Evolutionary conservation across 805 yeast species (phyloP), one percentile per base, ranked within the genome.

Genomic region (Ascoidea tarda): DNA sequence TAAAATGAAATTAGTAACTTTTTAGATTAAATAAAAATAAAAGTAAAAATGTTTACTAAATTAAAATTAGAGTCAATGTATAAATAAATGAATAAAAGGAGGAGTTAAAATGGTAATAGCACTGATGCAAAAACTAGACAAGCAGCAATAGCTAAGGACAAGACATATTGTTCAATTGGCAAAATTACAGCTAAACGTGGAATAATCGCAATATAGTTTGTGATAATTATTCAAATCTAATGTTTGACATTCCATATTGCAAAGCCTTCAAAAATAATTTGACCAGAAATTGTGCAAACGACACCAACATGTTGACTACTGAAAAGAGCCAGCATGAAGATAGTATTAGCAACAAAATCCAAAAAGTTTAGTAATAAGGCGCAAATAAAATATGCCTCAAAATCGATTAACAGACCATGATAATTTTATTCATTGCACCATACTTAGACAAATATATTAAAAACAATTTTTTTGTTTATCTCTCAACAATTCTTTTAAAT

Each of bases 231-330:
- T 63, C 96, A 75, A 50, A 82, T 61, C 85, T 95, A 83, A 4
- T 96, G 96, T 55, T 73, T 75, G 47, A 87, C 58, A 2, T 76
- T 79, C 96, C 96, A 89, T 51, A 81, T 76, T 46, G 90, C 69
- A 61, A 87, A 91, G 0, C 97, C 97, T 64, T 89, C 97, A 59
- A 88, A 78, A 2, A 89, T 96, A 59, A 90, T 81, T 66, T 90
- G 95, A 6, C 96, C 96, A 0, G 95, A 87, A 69, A 90, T 84
- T 0, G 97, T 90, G 64, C 96, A 89, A 2, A 89, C 90, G 47
- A 90, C 80, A 50, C 96, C 96, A 0, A 96, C 96, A 49, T 90
- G 83, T 61, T 86, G 89, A 5, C 96, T 96, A 54, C 93, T 82
- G 54, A 86, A 77, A 46, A 90, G 69, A 0, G 96, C 96, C 52